Base-by-base conservation (phyloP, 495 filamentous ascomycete species). In the Penicillium subrubescens region DNA sequence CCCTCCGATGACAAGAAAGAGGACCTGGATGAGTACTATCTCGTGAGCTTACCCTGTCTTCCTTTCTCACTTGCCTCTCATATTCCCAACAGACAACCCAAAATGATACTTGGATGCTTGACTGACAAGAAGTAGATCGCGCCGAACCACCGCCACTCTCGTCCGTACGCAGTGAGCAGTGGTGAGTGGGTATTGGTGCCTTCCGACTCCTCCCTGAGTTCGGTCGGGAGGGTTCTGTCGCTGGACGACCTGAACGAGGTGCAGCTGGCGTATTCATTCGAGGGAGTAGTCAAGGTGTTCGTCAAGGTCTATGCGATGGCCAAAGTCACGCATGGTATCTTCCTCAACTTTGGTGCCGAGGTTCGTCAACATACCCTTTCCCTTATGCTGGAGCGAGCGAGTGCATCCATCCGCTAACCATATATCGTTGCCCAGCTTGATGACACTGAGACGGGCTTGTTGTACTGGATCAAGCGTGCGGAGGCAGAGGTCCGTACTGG, bases 241-340 rank as follows among this genome's bases (percentile, higher is more conserved):
- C 52, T 75, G 50, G 69, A 75, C 7, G 61, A 68, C 12, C 12
- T 69, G 31, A 57, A 59, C 17, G 52, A 64, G 19, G 61, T 68
- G 10, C 62, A 73, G n/a, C 33, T 60, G 0, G 34, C 60, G 3
- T 68, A 62, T 21, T 74, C 72, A 50, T 50, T 73, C 11, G 48
- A 60, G 1, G 68, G 54, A 17, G 73, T 76, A 1, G 43, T 78
- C 53, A 60, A 58, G 5, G 70, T 80, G 5, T 76, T 74, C 41
- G 15, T 41, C 29, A 74, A 69, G 44, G 65, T 82, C 8, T 82
- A 80, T 57, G 67, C 74, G 8, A 57, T 77, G 55, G 72, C 76
- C 21, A 82, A 82, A 59, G 61, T 82, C 15, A 29, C 77, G 21
- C 62, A 76, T 29, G 71, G 69, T n/a, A 56, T 72, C 10, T 73